phyloP scores from a whole-genome alignment of 2,329 filamentous ascomycete species.

The Beauveria bassiana region DNA sequence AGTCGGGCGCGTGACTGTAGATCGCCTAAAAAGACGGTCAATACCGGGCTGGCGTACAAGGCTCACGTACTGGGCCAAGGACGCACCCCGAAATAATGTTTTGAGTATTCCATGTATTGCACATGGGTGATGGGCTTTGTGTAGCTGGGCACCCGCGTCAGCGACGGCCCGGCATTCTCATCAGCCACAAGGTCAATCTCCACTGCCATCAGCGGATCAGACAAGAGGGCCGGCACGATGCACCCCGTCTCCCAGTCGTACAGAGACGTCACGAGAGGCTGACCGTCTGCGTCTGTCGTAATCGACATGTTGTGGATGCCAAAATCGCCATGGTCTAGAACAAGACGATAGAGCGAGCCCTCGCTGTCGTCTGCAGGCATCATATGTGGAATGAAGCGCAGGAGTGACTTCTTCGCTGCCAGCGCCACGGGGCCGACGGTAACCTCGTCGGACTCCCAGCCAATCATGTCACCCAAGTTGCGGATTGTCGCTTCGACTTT shows the following conservation, averaged over 20 bases:
- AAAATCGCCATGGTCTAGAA: conserved; percentile 27
- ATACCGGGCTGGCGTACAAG: too few species aligned
- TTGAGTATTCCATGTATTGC: too few species aligned
- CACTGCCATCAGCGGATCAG: conserved; percentile 16
- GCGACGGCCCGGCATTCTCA: too few species aligned
- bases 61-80: too few species aligned
- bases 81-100: too few species aligned
- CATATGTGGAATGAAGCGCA: conserved; percentile 19
- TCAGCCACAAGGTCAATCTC: too few species aligned
- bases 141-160: too few species aligned
- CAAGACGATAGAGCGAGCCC: conserved; percentile 19
- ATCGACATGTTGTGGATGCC: conserved; percentile 26
- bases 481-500: conserved; percentile 22
- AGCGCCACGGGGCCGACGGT: conserved; percentile 11
- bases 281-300: conserved; percentile 13
- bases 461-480: conserved; percentile 18
- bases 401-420: conserved; percentile 20
- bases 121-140: too few species aligned
- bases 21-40: too few species aligned
- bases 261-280: conserved; percentile 20
- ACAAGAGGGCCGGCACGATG: conserved; percentile 24
- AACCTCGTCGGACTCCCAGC: conserved; percentile 16
- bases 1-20: too few species aligned
- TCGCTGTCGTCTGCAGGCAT: conserved; percentile 13
- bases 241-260: conserved; percentile 24